Evolutionary conservation across 345 rosid genomes (phyloP).

Genomic region (Orychophragmus violaceus): DNA sequence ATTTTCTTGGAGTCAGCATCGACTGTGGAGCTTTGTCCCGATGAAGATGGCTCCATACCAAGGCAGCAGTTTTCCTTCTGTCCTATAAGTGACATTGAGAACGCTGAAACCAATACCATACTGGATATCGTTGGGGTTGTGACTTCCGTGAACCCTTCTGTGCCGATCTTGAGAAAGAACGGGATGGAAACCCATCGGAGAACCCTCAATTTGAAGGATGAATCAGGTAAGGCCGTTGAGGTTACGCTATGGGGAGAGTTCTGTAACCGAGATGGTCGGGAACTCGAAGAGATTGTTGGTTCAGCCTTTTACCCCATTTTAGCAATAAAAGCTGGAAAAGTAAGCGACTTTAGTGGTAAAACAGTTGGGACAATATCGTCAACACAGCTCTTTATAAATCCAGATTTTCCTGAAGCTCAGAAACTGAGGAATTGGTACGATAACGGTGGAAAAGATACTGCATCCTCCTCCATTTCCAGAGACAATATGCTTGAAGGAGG

Average conservation of each 20-base stretch:
- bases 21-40: slow-evolving; percentile 64
- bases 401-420: slow-evolving; percentile 68
- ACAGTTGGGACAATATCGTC: slow-evolving; percentile 76
- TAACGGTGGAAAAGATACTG: slow-evolving; percentile 53
- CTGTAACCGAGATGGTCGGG: slow-evolving; percentile 82
- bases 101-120: slow-evolving; percentile 66
- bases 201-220: slow-evolving; percentile 69
- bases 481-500: slow-evolving; percentile 46
- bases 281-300: slow-evolving; percentile 67
- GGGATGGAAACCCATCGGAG: slow-evolving; percentile 97
- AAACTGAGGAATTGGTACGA: slow-evolving; percentile 68
- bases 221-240: slow-evolving; percentile 70
- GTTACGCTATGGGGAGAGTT: slow-evolving; percentile 87
- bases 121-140: slow-evolving; percentile 73
- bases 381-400: slow-evolving; percentile 76
- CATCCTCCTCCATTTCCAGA: slow-evolving; percentile 64
- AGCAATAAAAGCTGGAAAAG: slow-evolving; percentile 85
- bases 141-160: slow-evolving; percentile 67
- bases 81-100: slow-evolving; percentile 76
- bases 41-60: slow-evolving; percentile 84
- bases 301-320: slow-evolving; percentile 62
- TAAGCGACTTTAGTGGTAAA: slow-evolving; percentile 83
- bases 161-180: slow-evolving; percentile 81
- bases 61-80: slow-evolving; percentile 80
- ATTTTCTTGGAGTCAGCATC: slow-evolving; percentile 78